phyloP scores from a whole-genome alignment of 2,329 filamentous ascomycete species.

The Ophidiomyces ophidiicola region DNA sequence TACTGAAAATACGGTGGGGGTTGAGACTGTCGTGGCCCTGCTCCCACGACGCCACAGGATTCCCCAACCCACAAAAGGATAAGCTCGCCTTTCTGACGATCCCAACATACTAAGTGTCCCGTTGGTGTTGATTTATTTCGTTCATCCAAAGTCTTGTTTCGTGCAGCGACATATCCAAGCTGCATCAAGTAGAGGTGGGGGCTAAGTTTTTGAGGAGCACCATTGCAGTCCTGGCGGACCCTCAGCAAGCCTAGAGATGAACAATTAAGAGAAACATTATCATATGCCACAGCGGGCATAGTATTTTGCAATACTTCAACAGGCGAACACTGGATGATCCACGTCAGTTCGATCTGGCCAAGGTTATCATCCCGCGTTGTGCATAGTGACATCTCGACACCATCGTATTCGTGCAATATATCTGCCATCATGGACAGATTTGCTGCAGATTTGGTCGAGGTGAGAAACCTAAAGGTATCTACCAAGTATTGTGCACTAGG shows the following conservation, averaged over 20 bases:
- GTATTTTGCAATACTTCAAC: constrained; percentile 21
- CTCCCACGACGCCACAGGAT: constrained; percentile 17
- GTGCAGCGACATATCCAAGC: constrained; percentile 26
- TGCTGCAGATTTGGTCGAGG: constrained; percentile 22
- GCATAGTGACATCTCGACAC: constrained; percentile 18
- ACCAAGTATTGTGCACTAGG: neutral
- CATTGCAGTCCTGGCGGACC: constrained; percentile 18
- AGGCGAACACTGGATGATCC: constrained; percentile 26
- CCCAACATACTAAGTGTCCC: constrained; percentile 29
- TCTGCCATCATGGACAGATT: constrained; percentile 22
- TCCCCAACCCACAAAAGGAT: constrained; percentile 24
- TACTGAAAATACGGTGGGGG: constrained; percentile 5
- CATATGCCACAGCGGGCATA: constrained; percentile 13
- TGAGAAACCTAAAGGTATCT: constrained; percentile 15
- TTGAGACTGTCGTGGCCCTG: constrained; percentile 18
- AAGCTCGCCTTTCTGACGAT: constrained; percentile 23
- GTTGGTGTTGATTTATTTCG: constrained; percentile 22
- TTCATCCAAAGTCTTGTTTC: constrained; percentile 10
- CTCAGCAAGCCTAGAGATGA: constrained; percentile 25
- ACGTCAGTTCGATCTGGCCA: constrained; percentile 21
- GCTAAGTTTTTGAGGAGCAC: constrained; percentile 16
- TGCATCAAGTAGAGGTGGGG: constrained; percentile 26
- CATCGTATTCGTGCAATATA: constrained; percentile 27
- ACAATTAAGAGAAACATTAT: constrained; percentile 14
- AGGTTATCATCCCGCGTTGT: constrained; percentile 1